Evolutionary conservation across 768 basidiomycete genomes (phyloP).

Genomic region (Nevesoporus exiguus): DNA sequence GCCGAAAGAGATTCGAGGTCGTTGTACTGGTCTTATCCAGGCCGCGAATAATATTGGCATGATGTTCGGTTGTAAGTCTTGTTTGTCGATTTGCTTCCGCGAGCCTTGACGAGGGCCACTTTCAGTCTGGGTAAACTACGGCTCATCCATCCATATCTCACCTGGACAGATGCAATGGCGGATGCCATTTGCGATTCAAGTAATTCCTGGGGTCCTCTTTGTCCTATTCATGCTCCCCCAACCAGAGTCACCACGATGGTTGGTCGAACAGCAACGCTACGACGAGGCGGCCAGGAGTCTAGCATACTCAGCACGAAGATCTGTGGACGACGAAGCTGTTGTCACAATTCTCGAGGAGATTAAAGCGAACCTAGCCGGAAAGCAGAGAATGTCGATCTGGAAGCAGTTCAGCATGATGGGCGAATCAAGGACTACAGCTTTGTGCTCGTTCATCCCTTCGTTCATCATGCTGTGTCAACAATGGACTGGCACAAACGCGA

Average conservation of each 20-base stretch:
- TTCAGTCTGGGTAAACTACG: conserved; percentile 49
- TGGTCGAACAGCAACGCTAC: conserved; percentile 44
- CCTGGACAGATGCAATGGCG: conserved; percentile 48
- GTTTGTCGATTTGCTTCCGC: not conserved
- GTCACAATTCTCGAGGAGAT: conserved; percentile 43
- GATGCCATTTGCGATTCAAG: conserved; percentile 48
- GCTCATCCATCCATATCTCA: conserved; percentile 35
- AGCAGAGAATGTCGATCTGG: conserved; percentile 31
- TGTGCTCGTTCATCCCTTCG: conserved; percentile 45
- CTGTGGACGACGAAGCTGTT: conserved; percentile 35
- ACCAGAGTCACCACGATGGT: conserved; percentile 57
- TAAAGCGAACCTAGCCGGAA: conserved; percentile 45
- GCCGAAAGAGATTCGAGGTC: conserved; percentile 45
- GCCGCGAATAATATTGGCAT: conserved; percentile 30
- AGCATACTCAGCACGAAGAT: conserved; percentile 34
- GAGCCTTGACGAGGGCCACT: conserved; percentile 2
- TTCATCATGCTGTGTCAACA: conserved; percentile 47
- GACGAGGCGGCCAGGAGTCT: conserved; percentile 40
- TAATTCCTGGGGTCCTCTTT: conserved; percentile 51
- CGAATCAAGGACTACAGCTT: conserved; percentile 39
- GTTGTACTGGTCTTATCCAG: conserved; percentile 46
- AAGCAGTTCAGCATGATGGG: conserved; percentile 43
- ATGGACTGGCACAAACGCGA: conserved; percentile 53
- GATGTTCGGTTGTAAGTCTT: conserved; percentile 34
- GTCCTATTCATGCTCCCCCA: conserved; percentile 44